These are phyloP conservation scores for Fusarium falciforme DNA, from an alignment of 2,329 filamentous ascomycete species.

Conservation along the genomic window DNA sequence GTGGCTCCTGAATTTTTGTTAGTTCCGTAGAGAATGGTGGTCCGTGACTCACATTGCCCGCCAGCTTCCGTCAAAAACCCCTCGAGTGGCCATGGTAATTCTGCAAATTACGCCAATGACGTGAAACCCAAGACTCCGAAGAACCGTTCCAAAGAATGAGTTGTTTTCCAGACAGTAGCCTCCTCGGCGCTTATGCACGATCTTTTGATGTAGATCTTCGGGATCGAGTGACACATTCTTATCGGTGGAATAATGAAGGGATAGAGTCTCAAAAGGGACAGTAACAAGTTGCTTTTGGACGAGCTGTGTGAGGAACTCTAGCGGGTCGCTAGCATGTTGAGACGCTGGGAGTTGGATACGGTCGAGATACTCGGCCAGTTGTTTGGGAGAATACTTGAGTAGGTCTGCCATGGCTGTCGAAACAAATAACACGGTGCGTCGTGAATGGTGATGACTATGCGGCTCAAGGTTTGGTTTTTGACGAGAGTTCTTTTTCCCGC, in stretches of 20 bases:
- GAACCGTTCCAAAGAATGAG: background rate
- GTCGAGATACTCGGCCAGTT: background rate
- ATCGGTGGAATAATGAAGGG: background rate
- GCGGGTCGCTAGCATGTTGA: background rate
- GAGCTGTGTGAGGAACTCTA: background rate
- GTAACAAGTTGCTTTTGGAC: background rate
- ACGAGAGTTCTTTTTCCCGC: background rate
- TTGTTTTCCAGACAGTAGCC: background rate
- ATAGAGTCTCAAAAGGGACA: background rate
- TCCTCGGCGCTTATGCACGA: background rate
- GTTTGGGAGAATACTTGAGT: background rate
- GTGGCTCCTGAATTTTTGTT: background rate
- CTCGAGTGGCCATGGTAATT: slow-evolving; percentile 2
- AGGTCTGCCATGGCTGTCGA: background rate
- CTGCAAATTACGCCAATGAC: background rate
- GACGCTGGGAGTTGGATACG: background rate
- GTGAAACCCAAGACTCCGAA: background rate
- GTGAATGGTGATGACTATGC: background rate
- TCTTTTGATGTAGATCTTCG: background rate
- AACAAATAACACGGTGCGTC: background rate
- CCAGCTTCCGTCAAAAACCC: background rate
- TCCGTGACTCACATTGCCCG: background rate
- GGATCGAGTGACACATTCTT: background rate
- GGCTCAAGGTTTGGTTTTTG: background rate
- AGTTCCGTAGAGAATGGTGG: background rate